Base-by-base conservation (phyloP, 768 basidiomycete species). In the Rhodotorula diobovata region DNA sequence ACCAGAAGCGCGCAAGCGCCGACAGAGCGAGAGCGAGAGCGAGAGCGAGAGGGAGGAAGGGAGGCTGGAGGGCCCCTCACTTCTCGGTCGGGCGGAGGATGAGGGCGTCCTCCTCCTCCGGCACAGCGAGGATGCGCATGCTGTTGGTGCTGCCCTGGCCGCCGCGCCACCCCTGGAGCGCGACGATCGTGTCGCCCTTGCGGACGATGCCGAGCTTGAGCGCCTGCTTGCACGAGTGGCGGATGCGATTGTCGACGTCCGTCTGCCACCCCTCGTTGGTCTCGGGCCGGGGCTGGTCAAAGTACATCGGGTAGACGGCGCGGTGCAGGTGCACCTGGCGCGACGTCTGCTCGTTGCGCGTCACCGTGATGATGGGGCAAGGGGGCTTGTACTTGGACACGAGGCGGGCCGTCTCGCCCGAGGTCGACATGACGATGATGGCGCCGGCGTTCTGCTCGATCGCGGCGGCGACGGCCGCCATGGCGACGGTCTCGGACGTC, bases 81-180 rank as follows among this genome's bases (percentile, higher is more conserved):
- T 32, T 9, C 67, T 68, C 67, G 63, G 71, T 62, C 30, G 75
- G 75, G 50, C 73, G 73, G 61, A 76, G 72, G 56, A 62, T 53
- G 67, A 76, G 66, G 53, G 66, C 68, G 35, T 37, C 45, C 68
- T 67, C 64, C n/a, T 71, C 66, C 32, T 68, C 62, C 32, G 77
- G 77, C 39, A 78, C 75, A 12, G 48, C 50, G 62, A 74, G 68
- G 63, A 74, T 54, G 61, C 73, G 48, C 37, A 70, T 64, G 55
- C 91, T 93, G 84, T 94, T 93, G 75, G 92, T 94, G 82, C 96
- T 93, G 43, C 93, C 94, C 56, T 96, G 86, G 68, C 96, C 96
- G 55, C 93, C 91, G 83, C 93, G 95, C 95, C 95, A 99, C n/a
- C 96, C 96, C 81, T 98, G 96, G 10, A 99, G 90, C 60, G 95